Percentiles rank a stretch among this genome's conserved stretches.
Evolutionary conservation across 306 rosid species (phyloP).

Genomic region (Oxytropis ochrocephala): DNA sequence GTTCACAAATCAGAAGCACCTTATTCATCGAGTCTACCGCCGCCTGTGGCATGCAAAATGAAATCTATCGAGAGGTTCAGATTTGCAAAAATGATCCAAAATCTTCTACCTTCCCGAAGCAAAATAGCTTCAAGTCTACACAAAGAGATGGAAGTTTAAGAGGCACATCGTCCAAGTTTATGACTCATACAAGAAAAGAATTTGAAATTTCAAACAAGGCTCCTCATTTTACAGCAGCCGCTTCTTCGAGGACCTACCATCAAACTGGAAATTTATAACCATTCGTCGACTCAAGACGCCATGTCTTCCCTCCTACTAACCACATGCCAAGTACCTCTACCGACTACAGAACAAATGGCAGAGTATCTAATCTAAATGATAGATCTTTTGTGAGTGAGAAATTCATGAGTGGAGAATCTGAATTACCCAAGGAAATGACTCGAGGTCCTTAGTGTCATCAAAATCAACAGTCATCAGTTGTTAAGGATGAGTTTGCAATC

Average conservation of each 20-base stretch:
- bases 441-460: too few species aligned
- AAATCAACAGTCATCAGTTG: too few species aligned
- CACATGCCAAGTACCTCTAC: not conserved
- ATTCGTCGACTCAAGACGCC: constrained; percentile 28
- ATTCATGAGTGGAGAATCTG: too few species aligned
- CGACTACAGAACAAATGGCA: constrained; percentile 32
- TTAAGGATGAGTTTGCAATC: too few species aligned
- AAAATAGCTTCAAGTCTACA: constrained; percentile 25
- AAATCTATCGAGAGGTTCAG: constrained; percentile 19
- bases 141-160: constrained; percentile 27
- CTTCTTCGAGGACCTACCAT: constrained; percentile 35
- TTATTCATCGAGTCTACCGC: constrained; percentile 34
- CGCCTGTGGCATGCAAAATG: constrained; percentile 36
- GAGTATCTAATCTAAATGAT: constrained; percentile 36
- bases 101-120: constrained; percentile 28
- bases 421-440: too few species aligned
- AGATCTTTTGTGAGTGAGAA: constrained; percentile 28
- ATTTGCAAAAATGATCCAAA: constrained; percentile 22
- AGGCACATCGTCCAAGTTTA: constrained; percentile 28
- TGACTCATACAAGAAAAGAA: constrained; percentile 21
- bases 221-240: constrained; percentile 34
- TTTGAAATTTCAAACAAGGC: constrained; percentile 45
- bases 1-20: constrained; percentile 43
- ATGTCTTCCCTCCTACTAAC: constrained; percentile 18
- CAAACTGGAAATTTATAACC: constrained; percentile 36